Base-by-base conservation (phyloP, 768 basidiomycete species). In the Leccinellum luteum region DNA sequence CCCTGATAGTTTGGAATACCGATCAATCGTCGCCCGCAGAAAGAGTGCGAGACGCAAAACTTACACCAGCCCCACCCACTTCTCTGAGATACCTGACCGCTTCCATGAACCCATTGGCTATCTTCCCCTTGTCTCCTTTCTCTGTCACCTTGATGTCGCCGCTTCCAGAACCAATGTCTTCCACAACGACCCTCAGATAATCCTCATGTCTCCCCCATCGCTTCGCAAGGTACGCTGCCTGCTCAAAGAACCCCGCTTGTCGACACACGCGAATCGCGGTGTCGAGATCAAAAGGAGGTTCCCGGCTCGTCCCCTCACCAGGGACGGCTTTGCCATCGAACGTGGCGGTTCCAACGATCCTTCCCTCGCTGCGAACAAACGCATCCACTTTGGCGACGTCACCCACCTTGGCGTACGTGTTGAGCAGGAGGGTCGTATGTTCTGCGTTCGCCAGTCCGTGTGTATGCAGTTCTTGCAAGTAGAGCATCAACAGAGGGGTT, bases 221-320 rank as follows among this genome's bases (percentile, higher is more conserved):
- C 75, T 86, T 86, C 19, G 97, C 96, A 15, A 99, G 81, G 69
- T 95, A 98, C 1, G 86, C 85, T 1, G 96, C 96, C 68, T 98
- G 96, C 55, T 94, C 89, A 65, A 92, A 97, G 71, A 96, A 98
- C 0, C 94, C 93, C 2, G 94, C 96, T 72, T 98, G 96, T 27
- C 97, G 82, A 66, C 95, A 98, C 28, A 98, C 96, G 3, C 94
- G 84, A 53, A 99, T 98, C 0, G 94, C 97, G 0, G 97, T 99
- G 60, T 96, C 94, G 44, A 99, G 81, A 69, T 98, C 97, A 69
- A 98, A 99, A 0, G 96, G 97, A 4, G 96, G 81, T 67, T 95
- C 94, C 49, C 78, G 79, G 10, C 74, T 68, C 44, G 81, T 78
- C 21, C 79, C 76, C 17, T 76, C 77, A 15, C 73, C 71, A 0